These are phyloP conservation scores for Populus hybrid DNA, from an alignment of 441 rosid species.

Conservation along the genomic window DNA sequence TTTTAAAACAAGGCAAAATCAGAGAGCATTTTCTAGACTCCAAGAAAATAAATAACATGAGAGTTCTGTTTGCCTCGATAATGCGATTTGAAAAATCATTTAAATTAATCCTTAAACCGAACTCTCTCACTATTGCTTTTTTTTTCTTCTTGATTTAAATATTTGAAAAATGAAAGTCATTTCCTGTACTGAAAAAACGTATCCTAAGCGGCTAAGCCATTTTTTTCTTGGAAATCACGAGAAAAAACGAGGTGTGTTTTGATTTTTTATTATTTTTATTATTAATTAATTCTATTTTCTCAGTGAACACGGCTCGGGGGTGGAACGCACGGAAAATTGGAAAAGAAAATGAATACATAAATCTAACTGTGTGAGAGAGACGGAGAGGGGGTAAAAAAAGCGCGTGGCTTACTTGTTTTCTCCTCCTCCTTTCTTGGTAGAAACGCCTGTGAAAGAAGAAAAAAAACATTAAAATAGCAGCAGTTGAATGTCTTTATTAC, in stretches of 20 bases:
- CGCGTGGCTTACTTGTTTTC: too few relatives aligned
- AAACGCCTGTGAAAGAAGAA: too few relatives aligned
- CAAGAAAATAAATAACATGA: too few relatives aligned
- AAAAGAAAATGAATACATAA: too few relatives aligned
- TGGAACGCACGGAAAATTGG: neutral
- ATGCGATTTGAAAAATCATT: neutral
- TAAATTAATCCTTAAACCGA: neutral
- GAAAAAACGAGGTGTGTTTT: neutral
- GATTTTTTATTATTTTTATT: too few relatives aligned
- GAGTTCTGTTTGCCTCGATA: neutral
- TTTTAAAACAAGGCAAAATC: neutral
- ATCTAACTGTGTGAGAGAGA: too few relatives aligned
- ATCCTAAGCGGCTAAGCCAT: neutral
- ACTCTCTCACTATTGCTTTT: too few relatives aligned
- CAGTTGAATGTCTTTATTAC: too few relatives aligned
- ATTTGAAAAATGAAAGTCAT: neutral
- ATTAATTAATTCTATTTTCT: neutral
- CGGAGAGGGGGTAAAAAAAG: too few relatives aligned
- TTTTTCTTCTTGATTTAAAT: neutral
- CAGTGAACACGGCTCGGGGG: neutral
- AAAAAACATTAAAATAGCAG: too few relatives aligned
- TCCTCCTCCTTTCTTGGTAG: too few relatives aligned
- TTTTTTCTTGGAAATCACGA: neutral
- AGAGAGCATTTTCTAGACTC: neutral
- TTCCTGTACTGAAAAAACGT: neutral